Conservation (phyloP, 768 basidiomycete species). For the Hygrocybe punicea region DNA sequence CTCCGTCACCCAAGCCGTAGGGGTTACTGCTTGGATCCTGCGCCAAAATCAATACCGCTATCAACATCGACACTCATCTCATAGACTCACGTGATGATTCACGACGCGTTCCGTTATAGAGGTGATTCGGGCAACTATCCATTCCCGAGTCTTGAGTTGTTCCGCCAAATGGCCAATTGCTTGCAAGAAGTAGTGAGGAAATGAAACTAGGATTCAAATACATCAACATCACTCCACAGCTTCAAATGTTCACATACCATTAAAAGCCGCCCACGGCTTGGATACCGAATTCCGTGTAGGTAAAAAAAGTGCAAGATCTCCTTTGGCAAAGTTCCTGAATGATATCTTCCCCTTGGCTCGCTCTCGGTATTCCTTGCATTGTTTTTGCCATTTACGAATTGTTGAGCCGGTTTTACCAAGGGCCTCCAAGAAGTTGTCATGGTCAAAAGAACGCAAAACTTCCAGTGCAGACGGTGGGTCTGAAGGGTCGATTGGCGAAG, state of each 20-base stretch:
- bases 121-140: slow-evolving; percentile 92
- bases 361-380: slow-evolving; percentile 93
- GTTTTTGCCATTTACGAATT: slow-evolving; percentile 95
- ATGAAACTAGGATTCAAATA: slow-evolving; percentile 59
- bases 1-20: slow-evolving; percentile 82
- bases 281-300: slow-evolving; percentile 92
- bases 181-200: slow-evolving; percentile 96
- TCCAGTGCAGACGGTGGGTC: slow-evolving; percentile 71
- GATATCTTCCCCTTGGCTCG: slow-evolving; percentile 96
- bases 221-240: not conserved
- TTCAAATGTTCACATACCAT: slow-evolving; percentile 53
- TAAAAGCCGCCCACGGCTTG: slow-evolving; percentile 98
- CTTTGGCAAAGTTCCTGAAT: slow-evolving; percentile 91
- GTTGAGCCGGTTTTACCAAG: slow-evolving; percentile 79
- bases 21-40: slow-evolving; percentile 84
- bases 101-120: slow-evolving; percentile 84
- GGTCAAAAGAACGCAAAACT: slow-evolving; percentile 68
- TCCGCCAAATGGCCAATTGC: slow-evolving; percentile 83
- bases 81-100: slow-evolving; percentile 60
- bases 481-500: slow-evolving; percentile 73
- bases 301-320: slow-evolving; percentile 92
- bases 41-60: slow-evolving; percentile 6
- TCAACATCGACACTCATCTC: slow-evolving; percentile 1
- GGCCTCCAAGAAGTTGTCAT: slow-evolving; percentile 81
- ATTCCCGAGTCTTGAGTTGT: slow-evolving; percentile 86